Evolutionary conservation across 75 land plant genomes (phyloP), one percentile per base, ranked within the genome.

Genomic region (Pseudotsuga menziesii): DNA sequence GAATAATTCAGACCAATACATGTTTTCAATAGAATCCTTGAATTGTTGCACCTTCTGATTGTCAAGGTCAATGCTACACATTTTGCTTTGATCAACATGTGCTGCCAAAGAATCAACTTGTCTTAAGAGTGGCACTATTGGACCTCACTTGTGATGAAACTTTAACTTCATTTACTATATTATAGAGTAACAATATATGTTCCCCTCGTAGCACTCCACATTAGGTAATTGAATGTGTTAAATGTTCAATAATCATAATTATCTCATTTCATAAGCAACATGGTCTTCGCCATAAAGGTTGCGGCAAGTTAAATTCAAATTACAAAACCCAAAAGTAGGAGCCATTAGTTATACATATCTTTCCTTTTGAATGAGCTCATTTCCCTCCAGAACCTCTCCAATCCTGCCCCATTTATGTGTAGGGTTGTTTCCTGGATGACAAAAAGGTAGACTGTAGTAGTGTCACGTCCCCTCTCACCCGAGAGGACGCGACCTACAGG

Each of bases 1-100:
- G 72, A 96, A 96, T 76, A 96, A 94, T 76, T 96, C 98, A 74
- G 94, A 93, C 97, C 94, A 94, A 80, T 96, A 96, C 56, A 81
- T 87, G 73, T 87, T 88, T 83, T 91, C 94, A 76, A 96, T 90
- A 26, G 98, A 97, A 80, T 90, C 97, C 78, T 87, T 96, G 83
- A 96, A 91, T 54, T 88, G 84, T 54, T 74, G 80, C 60, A 85
- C 94, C 71, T 90, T 90, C n/a, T 81, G 76, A 16, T 71, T 84
- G 83, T 89, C 88, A 78, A 96, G 84, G 25, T 90, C 91, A 22
- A 96, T 44, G 23, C 82, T 80, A 81, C 98, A 96, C 23, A 96
- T 89, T 27, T 83, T 54, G 19, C 25, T 60, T 79, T 78, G 83
- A 20, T 90, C 94, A 66, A 96, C 91, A 81, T 87, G 80, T 75